Base-by-base conservation (phyloP, 495 filamentous ascomycete species). In the Aspergillus nanangensis region DNA sequence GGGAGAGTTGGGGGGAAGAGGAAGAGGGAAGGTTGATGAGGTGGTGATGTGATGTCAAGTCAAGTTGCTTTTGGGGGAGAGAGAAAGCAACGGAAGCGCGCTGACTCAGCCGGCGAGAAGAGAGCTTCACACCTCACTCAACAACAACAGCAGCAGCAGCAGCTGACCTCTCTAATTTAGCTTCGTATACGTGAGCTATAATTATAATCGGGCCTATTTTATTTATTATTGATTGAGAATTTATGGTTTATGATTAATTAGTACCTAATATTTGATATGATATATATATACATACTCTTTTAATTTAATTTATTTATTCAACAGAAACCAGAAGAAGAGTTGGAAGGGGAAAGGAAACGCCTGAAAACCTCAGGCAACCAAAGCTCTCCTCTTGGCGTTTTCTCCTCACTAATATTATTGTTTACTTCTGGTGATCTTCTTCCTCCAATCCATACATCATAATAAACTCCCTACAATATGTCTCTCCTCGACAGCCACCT, bases 401-500 rank as follows among this genome's bases (percentile, higher is more conserved):
- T 19, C 21, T 15, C 39, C 22, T 42, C 24, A 42, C 23, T 31
- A 31, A 17, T 8, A 29, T 41, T 41, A 41, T 19, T 22, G 15
- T 39, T 10, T 22, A 11, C 24, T 10, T 13, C n/a, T 39, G 1
- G 37, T 39, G 15, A 5, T 5, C 10, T 8, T 10, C n/a, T 18
- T 18, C 13, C 33, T 4, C 33, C 11, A 5, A 18, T 36, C 33
- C 33, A 8, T 13, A 5, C 7, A 17, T 35, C 32, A 17, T 36
- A 9, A 14, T 18, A 5, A 7, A 17, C 5, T 17, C 8, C 19
- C n/a, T 18, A n/a, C 25, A 35, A 13, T 9, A 90, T 93, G 82
- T 76, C 87, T 18, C 80, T 95, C 7, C 77, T 97, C 22, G 77
- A 84, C 4, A 84, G 74, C 32, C 90, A 96, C 67, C 77, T 97